Evolutionary conservation across 345 rosid species (phyloP).

Genomic region (Gossypium mustelinum): DNA sequence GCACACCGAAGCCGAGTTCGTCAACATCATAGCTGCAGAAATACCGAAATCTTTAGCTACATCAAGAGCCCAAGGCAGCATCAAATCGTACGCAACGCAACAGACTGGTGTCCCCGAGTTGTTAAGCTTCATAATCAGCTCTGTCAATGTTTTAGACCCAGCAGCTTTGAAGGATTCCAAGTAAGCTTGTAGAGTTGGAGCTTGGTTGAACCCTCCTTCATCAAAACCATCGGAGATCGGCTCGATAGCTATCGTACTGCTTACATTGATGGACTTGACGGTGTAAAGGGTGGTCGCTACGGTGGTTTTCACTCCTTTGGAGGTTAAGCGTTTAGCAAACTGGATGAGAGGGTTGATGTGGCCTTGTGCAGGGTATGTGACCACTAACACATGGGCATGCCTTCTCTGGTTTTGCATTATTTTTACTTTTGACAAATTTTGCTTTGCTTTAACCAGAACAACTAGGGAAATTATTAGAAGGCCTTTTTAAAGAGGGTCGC

Average conservation of each 20-base stretch:
- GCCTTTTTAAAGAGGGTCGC: background rate
- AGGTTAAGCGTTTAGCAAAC: slow-evolving; percentile 35
- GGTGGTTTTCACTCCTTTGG: slow-evolving; percentile 34
- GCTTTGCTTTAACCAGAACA: background rate
- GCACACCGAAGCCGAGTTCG: slow-evolving; percentile 44
- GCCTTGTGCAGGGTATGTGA: slow-evolving; percentile 41
- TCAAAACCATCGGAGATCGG: slow-evolving; percentile 45
- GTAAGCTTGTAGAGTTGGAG: slow-evolving; percentile 28
- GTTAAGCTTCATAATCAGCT: slow-evolving; percentile 32
- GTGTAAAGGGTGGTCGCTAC: slow-evolving; percentile 37
- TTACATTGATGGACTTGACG: slow-evolving; percentile 18
- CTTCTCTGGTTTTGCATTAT: slow-evolving; percentile 20
- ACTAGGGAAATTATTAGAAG: background rate
- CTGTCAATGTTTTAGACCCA: slow-evolving; percentile 42
- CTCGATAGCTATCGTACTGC: slow-evolving; percentile 17
- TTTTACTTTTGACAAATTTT: background rate
- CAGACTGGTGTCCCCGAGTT: slow-evolving; percentile 27
- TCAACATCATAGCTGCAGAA: slow-evolving; percentile 35
- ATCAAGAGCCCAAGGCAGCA: slow-evolving; percentile 46
- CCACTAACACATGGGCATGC: slow-evolving; percentile 33
- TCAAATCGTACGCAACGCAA: slow-evolving; percentile 43
- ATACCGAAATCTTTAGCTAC: slow-evolving; percentile 38
- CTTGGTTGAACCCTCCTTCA: slow-evolving; percentile 32
- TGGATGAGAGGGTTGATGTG: slow-evolving; percentile 46
- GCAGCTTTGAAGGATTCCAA: slow-evolving; percentile 33